Evolutionary conservation across 108 stramenopile species (phyloP), one percentile per base, ranked within the genome.

Genomic region (Mayamaea pseudoterrestris): DNA sequence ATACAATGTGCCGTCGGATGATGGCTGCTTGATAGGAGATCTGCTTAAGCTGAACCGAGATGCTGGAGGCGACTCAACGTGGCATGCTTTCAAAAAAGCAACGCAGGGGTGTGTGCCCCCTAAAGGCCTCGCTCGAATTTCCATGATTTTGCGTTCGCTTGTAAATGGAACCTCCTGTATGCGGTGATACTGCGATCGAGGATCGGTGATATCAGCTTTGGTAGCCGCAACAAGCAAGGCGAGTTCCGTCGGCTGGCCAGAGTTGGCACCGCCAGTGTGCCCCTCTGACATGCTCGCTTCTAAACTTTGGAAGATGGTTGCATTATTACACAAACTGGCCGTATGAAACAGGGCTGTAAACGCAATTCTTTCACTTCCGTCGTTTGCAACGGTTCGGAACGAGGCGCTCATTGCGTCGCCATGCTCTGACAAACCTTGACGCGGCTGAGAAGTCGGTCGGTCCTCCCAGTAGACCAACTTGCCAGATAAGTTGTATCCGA

Each of bases 81-180:
- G 20, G 20, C 37, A 54, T 0, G 80, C 69, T 27, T 62, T 42
- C 6, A 61, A 61, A 48, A 89, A 89, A 26, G 87, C 82, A 6
- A 47, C 43, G 40, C 80, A 83, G 13, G 65, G 53, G 41, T 89
- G 87, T 5, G 47, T 60, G n/a, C 82, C 87, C 41, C 69, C 73
- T 1, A 81, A 71, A 0, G 87, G 87, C 21, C 80, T 68, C 30
- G 76, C 79, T 24, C 66, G 68, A 3, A 97, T 90, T 67, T 95
- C 94, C 97, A 98, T 98, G 34, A 80, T 51, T 55, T 98, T 98
- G 5, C 82, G 60, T 31, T 95, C 94, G 31, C 83, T 86, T 16
- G 80, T 75, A 64, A 98, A 98, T 5, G 95, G 90, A 40, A 90
- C 78, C 48, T 98, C 94, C 55, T 83, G 78, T 1, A 90, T 32